Percentiles rank a stretch among this genome's conserved stretches.
phyloP scores from a whole-genome alignment of 2,329 filamentous ascomycete species.

The Arthrocladium fulminans region DNA sequence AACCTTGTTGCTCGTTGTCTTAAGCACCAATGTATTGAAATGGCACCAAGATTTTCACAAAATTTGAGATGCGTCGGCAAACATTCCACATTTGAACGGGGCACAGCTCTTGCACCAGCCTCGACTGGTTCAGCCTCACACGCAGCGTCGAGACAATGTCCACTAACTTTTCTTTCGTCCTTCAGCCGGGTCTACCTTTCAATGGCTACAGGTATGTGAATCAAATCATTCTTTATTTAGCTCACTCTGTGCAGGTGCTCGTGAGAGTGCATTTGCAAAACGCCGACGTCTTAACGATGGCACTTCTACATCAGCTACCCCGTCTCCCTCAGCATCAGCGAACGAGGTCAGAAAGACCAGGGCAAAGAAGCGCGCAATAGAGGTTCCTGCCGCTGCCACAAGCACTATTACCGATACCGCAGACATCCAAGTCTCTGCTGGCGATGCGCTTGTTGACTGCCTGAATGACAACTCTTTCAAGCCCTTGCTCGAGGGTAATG shows the following conservation, averaged over 20 bases:
- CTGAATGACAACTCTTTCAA: conserved; percentile 15
- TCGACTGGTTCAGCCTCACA: too few species aligned
- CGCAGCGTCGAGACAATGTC: too few species aligned
- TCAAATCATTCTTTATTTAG: background rate
- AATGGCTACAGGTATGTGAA: conserved; percentile 1
- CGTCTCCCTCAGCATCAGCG: conserved; percentile 4
- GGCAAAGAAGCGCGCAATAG: background rate
- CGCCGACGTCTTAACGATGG: conserved; percentile 6
- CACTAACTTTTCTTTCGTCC: too few species aligned
- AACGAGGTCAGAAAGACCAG: background rate
- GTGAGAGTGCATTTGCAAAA: conserved; percentile 7
- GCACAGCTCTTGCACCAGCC: too few species aligned
- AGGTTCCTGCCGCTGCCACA: background rate
- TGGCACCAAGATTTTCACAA: background rate
- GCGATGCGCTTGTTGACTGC: background rate
- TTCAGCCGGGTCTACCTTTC: conserved; percentile 14
- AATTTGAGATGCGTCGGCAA: background rate
- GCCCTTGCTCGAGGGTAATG: conserved; percentile 15
- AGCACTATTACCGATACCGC: background rate
- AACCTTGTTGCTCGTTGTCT: too few species aligned
- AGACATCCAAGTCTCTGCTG: background rate
- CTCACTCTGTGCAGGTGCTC: background rate
- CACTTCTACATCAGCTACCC: conserved; percentile 4
- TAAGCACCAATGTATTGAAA: too few species aligned
- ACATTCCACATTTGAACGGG: conserved; percentile 7